Conservation (phyloP, 441 rosid genomes). For the Aquilaria agallochum region DNA sequence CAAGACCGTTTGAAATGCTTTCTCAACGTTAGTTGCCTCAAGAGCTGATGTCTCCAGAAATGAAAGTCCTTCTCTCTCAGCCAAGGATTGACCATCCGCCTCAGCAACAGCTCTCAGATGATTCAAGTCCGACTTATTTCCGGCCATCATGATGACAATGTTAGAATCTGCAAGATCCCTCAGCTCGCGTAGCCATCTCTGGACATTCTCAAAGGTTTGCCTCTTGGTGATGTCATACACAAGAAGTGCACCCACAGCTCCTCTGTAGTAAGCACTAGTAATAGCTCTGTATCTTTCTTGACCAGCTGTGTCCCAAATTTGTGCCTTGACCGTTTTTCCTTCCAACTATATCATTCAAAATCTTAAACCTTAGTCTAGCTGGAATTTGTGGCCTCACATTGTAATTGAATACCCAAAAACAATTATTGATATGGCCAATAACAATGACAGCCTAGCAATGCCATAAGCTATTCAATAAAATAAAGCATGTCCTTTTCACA, state of each 20-base stretch:
- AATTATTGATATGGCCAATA: too few relatives aligned
- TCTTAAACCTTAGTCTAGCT: background rate
- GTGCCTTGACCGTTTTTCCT: constrained; percentile 68
- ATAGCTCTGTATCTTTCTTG: constrained; percentile 70
- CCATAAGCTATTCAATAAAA: too few relatives aligned
- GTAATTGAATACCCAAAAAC: too few relatives aligned
- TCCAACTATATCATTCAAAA: constrained; percentile 32
- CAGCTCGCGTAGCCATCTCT: constrained; percentile 64
- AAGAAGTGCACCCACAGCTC: constrained; percentile 68
- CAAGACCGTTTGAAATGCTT: constrained; percentile 62
- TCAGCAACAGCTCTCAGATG: constrained; percentile 54
- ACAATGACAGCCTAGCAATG: too few relatives aligned
- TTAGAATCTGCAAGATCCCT: constrained; percentile 69
- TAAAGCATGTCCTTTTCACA: too few relatives aligned
- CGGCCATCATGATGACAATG: constrained; percentile 71
- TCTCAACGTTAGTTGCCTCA: constrained; percentile 55
- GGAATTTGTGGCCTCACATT: too few relatives aligned
- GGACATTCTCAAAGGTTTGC: constrained; percentile 62
- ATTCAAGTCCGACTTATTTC: constrained; percentile 57
- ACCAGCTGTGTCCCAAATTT: constrained; percentile 75
- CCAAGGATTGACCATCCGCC: constrained; percentile 48
- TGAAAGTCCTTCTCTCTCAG: constrained; percentile 59
- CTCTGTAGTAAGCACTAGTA: constrained; percentile 68
- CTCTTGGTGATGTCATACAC: constrained; percentile 72
- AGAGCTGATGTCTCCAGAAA: constrained; percentile 67